These are phyloP conservation scores for Neurospora sp. DNA, from an alignment of 495 filamentous ascomycete genomes.

Conservation along the genomic window DNA sequence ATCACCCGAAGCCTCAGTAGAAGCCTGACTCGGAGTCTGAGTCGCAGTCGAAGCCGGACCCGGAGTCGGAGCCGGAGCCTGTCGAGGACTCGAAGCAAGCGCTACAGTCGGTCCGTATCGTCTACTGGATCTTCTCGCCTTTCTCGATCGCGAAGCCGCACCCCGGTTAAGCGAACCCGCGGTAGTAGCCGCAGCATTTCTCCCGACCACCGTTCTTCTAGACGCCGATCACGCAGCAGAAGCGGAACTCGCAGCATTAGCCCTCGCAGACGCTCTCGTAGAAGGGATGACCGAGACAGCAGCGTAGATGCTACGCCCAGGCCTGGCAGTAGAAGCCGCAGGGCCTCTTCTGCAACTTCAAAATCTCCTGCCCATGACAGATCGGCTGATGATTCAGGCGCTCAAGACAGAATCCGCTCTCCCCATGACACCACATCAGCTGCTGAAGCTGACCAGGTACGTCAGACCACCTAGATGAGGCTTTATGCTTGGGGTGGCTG, in stretches of 20 bases:
- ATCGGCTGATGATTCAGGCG: conserved; percentile 54
- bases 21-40: conserved; percentile 6
- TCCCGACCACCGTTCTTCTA: conserved; percentile 11
- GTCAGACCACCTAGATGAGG: conserved; percentile 18
- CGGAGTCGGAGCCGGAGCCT: conserved; percentile 7
- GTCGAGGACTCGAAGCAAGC: conserved; percentile 9
- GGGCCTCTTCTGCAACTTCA: conserved; percentile 38
- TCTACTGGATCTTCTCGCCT: conserved; percentile 21
- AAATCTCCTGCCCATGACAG: conserved; percentile 38
- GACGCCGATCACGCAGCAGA: conserved; percentile 29
- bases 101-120: conserved; percentile 37
- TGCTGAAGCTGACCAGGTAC: conserved; percentile 27
- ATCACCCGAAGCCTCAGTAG: conserved; percentile 8
- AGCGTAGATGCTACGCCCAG: conserved; percentile 8
- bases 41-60: conserved; percentile 5
- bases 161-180: conserved; percentile 30
- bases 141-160: conserved; percentile 29
- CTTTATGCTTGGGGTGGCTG: not conserved
- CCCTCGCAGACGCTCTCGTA: conserved; percentile 4
- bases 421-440: conserved; percentile 20
- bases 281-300: not conserved
- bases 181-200: conserved; percentile 34
- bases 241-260: conserved; percentile 32
- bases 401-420: conserved; percentile 40
- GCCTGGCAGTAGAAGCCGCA: conserved; percentile 25